Evolutionary conservation across 2,329 filamentous ascomycete species (phyloP).

Genomic region (Apiospora aurea): DNA sequence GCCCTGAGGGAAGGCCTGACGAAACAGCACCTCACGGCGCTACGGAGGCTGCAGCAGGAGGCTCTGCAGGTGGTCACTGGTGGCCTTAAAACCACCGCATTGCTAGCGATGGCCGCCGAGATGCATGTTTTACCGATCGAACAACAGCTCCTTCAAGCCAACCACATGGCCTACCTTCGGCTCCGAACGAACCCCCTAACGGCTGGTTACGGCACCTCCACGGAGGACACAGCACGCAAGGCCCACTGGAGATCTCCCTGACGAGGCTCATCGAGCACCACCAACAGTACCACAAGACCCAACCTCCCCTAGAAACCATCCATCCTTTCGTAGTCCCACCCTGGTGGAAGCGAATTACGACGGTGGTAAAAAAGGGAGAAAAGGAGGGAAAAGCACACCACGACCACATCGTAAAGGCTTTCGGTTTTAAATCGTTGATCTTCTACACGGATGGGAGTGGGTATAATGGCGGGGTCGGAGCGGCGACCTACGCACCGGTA

Average conservation of each 20-base stretch:
- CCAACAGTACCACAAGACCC: neutral
- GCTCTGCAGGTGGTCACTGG: neutral
- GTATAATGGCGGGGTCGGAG: neutral
- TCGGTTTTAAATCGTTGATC: no score
- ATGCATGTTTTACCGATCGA: neutral
- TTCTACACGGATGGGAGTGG: neutral
- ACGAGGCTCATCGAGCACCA: neutral
- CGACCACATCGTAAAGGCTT: neutral
- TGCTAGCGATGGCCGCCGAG: neutral
- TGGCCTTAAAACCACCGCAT: neutral
- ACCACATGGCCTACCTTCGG: neutral
- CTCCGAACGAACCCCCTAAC: neutral
- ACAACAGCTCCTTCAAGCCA: neutral
- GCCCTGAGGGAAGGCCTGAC: neutral
- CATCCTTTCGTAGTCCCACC: neutral
- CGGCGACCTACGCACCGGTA: neutral
- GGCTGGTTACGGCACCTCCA: neutral
- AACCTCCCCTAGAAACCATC: neutral
- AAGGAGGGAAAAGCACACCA: neutral
- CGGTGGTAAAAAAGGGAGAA: neutral
- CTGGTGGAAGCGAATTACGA: neutral
- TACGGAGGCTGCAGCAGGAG: neutral
- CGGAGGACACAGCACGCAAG: neutral
- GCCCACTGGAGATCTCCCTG: neutral
- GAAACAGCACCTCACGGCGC: neutral